Percentiles rank a stretch among this genome's conserved stretches.
Conservation (phyloP, 148 eudicot species). For the Rhododendron williamsianum region DNA sequence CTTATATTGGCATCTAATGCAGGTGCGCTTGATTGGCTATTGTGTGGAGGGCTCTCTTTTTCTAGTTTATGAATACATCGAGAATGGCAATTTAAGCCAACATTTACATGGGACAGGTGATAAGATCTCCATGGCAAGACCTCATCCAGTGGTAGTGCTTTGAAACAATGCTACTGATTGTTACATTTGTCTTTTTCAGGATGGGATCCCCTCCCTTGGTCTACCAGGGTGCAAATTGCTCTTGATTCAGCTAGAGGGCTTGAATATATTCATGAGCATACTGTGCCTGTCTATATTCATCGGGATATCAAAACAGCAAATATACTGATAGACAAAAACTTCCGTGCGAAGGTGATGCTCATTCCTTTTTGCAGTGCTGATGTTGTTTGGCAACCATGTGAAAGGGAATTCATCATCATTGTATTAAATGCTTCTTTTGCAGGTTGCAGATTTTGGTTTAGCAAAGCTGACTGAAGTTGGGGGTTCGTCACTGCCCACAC, state of each 20-base stretch:
- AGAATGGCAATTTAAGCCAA: conserved; percentile 76
- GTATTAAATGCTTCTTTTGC: conserved; percentile 12
- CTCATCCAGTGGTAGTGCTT: neutral
- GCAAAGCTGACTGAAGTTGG: conserved; percentile 83
- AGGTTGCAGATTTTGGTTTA: conserved; percentile 98
- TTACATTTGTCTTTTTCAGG: conserved; percentile 27
- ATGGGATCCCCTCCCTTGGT: conserved; percentile 63
- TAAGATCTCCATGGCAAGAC: conserved; percentile 4
- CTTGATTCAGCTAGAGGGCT: conserved; percentile 98
- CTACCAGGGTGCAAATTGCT: conserved; percentile 87
- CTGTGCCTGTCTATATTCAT: conserved; percentile 90
- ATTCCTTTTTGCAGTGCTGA: neutral
- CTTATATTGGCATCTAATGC: conserved; percentile 16
- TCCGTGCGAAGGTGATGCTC: conserved; percentile 62
- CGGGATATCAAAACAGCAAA: conserved; percentile 95
- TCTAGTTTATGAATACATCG: conserved; percentile 81
- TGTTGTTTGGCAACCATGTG: neutral
- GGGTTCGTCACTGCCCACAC: conserved; percentile 51
- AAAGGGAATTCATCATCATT: neutral
- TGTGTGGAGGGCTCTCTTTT: conserved; percentile 77
- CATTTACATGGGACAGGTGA: conserved; percentile 74
- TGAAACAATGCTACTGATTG: neutral
- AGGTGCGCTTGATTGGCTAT: conserved; percentile 90
- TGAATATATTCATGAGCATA: conserved; percentile 96
- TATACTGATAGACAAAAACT: conserved; percentile 75